A percentile compares a stretch with the other conserved stretches of the same genome.
Evolutionary conservation across 1,284 basidiomycete species (phyloP).

Genomic region (Sparassis latifolia): DNA sequence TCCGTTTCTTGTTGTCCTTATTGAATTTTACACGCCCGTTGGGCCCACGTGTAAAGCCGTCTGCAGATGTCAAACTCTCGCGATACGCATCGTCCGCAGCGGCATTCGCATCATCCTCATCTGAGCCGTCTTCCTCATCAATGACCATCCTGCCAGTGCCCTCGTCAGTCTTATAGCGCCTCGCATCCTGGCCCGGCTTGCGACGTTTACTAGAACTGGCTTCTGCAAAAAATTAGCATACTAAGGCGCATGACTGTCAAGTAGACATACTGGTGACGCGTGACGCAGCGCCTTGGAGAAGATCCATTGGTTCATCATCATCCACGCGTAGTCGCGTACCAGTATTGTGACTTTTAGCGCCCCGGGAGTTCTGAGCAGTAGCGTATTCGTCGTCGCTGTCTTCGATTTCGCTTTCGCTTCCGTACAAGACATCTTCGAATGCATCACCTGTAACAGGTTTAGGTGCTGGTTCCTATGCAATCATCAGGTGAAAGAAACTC

Average conservation of each 20-base stretch:
- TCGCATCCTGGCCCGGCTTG: slow-evolving; percentile 83
- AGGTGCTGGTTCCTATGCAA: slow-evolving; percentile 28
- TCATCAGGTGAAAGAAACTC: background rate
- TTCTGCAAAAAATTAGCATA: slow-evolving; percentile 30
- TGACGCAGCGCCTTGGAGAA: slow-evolving; percentile 80
- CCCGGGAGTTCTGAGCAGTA: slow-evolving; percentile 2
- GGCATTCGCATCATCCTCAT: slow-evolving; percentile 38
- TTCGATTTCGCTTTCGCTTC: slow-evolving; percentile 83
- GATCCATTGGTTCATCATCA: slow-evolving; percentile 93
- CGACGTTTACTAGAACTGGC: slow-evolving; percentile 47
- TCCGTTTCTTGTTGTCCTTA: slow-evolving; percentile 90
- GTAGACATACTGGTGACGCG: slow-evolving; percentile 64
- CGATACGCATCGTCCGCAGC: slow-evolving; percentile 80
- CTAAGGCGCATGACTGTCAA: background rate
- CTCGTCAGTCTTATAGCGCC: slow-evolving; percentile 84
- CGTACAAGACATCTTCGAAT: slow-evolving; percentile 94
- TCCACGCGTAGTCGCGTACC: slow-evolving; percentile 77
- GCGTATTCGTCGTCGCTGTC: slow-evolving; percentile 67
- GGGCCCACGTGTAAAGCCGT: slow-evolving; percentile 83
- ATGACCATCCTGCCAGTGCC: slow-evolving; percentile 89
- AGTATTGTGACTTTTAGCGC: slow-evolving; percentile 28
- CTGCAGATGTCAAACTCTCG: slow-evolving; percentile 75
- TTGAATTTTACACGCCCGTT: slow-evolving; percentile 91
- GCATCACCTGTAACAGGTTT: slow-evolving; percentile 72
- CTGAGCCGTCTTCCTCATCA: slow-evolving; percentile 49